A percentile compares a stretch with the other conserved stretches of the same genome.
Evolutionary conservation across 1,284 basidiomycete species (phyloP).

Genomic region (Thecaphora thlaspeos): DNA sequence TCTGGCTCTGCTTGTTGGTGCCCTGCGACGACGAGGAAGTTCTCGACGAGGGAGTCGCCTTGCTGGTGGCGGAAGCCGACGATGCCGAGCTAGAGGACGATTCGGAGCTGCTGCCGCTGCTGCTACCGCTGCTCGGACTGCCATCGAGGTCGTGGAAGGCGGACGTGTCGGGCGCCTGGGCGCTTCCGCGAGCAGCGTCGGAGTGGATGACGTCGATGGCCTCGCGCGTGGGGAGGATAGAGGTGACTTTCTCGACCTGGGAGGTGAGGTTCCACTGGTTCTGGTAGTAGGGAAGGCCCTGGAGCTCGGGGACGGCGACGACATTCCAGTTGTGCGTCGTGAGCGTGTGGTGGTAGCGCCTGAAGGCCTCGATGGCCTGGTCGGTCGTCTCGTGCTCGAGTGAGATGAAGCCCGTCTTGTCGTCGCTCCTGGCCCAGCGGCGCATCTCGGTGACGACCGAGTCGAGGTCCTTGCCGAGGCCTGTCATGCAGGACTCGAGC

Average conservation of each 20-base stretch:
- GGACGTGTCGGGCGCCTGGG: constrained; percentile 24
- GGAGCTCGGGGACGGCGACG: constrained; percentile 34
- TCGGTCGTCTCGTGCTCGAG: constrained; percentile 51
- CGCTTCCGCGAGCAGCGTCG: constrained; percentile 22
- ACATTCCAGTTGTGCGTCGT: constrained; percentile 31
- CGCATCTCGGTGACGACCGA: constrained; percentile 29
- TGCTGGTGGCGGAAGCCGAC: not conserved
- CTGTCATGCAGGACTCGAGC: constrained; percentile 31
- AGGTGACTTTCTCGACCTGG: constrained; percentile 17
- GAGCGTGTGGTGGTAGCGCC: constrained; percentile 27
- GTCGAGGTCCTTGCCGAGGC: constrained; percentile 23
- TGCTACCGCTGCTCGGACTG: too few relatives aligned
- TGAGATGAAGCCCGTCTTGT: constrained; percentile 43
- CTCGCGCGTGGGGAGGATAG: constrained; percentile 29
- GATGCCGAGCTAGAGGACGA: constrained; percentile 10
- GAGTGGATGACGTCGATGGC: constrained; percentile 33
- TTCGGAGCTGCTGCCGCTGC: constrained; percentile 10
- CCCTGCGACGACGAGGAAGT: not conserved
- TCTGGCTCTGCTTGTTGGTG: constrained; percentile 3
- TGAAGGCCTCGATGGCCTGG: constrained; percentile 44
- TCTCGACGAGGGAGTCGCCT: constrained; percentile 1
- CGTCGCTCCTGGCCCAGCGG: constrained; percentile 23
- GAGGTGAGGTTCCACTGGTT: constrained; percentile 42
- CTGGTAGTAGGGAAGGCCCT: constrained; percentile 46
- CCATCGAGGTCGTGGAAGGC: constrained; percentile 28